Conservation (phyloP, 1,284 basidiomycete species). For the Rhodotorula glutinis region DNA sequence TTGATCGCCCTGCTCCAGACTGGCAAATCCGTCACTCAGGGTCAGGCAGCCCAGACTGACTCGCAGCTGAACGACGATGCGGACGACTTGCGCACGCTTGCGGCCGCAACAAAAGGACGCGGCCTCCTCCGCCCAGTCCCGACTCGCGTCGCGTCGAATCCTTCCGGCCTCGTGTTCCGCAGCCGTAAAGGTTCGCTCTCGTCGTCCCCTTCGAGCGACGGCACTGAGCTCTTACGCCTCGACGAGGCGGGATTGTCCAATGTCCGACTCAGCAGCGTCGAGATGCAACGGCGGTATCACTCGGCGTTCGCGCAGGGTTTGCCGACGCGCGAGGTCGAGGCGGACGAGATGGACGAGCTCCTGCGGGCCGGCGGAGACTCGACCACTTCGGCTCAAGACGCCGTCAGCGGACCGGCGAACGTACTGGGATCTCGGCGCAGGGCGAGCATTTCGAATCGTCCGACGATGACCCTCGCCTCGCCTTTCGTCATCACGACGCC, state of each 20-base stretch:
- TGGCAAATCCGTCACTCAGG: slow-evolving; percentile 20
- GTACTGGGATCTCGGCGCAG: slow-evolving; percentile 22
- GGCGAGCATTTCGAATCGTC: slow-evolving; percentile 25
- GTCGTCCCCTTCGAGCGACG: background rate
- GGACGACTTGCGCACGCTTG: slow-evolving; percentile 25
- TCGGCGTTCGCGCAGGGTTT: slow-evolving; percentile 22
- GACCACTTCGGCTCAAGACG: background rate
- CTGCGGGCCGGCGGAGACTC: background rate
- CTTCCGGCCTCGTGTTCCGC: slow-evolving; percentile 3
- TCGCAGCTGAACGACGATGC: slow-evolving; percentile 26
- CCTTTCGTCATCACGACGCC: slow-evolving; percentile 18
- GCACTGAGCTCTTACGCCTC: slow-evolving; percentile 18
- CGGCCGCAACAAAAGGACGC: slow-evolving; percentile 5
- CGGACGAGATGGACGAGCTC: slow-evolving; percentile 28
- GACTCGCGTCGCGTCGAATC: background rate
- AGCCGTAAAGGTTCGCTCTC: slow-evolving; percentile 2
- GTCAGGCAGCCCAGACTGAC: slow-evolving; percentile 20
- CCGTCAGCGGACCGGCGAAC: background rate
- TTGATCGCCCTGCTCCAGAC: slow-evolving; percentile 1
- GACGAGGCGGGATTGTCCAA: slow-evolving; percentile 32
- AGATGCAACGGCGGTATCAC: slow-evolving; percentile 36
- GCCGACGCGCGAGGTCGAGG: slow-evolving; percentile 18
- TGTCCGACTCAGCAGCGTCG: slow-evolving; percentile 20
- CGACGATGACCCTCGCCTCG: slow-evolving; percentile 8
- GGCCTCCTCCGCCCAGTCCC: slow-evolving; percentile 8